Evolutionary conservation across 176 grass and related monocot genomes (phyloP), one percentile per base, ranked within the genome.

Genomic region (Pontederia crassipes): DNA sequence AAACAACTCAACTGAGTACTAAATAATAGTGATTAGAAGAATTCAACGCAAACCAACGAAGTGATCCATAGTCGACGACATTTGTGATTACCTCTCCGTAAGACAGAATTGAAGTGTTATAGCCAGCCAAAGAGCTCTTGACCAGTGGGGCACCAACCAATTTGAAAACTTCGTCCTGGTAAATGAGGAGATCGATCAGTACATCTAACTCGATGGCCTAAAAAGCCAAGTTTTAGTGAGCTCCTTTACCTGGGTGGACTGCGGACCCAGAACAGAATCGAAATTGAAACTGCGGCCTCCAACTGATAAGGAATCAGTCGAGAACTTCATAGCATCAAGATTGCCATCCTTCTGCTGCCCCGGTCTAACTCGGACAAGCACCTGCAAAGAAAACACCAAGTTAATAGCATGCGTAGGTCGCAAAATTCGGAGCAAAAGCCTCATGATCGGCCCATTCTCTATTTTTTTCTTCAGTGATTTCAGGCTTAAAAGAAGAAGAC

Each of bases 51-150:
- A 48, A 10, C 50, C 28, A 55, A 66, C 5, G 52, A 12, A 28
- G 13, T 12, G 48, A 57, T 13, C 68, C 11, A 63, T 17, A 48
- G 16, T 17, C 1, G 48, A 65, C 2, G 13, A 3, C 17, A 51
- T 50, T 46, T 35, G 29, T 35, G 27, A 52, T 11, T 57, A 98
- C 93, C 93, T 92, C 84, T 59, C 87, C 93, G 55, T 89, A 98
- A 61, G 83, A 98, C 26, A 98, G 73, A 16, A 98, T 73, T 40
- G 87, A 86, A 14, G 87, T 89, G 65, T 98, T 98, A 70, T 82
- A 92, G 69, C 93, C 93, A 28, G 87, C 87, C 9, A 98, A 77
- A 58, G 87, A 82, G 55, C 72, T 79, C 45, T 92, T 74, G 24
- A 98, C 78, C 62, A 83, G 63, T 48, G 93, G 93, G 35, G 76